phyloP scores from a whole-genome alignment of 2,329 filamentous ascomycete genomes.

The Talaromyces sp. region DNA sequence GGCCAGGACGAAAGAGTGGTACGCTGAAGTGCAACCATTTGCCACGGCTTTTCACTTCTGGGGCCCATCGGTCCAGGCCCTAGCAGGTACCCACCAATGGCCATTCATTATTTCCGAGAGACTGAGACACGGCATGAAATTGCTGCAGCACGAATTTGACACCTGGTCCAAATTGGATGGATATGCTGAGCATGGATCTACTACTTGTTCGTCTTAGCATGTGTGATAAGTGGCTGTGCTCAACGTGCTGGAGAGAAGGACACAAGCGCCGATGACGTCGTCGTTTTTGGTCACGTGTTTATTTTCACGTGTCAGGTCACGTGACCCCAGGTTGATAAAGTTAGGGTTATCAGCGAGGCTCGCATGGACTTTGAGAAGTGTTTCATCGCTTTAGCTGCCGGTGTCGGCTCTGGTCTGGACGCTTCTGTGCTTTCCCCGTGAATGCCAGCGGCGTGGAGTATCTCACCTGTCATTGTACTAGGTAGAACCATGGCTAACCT shows the following conservation, averaged over 20 bases:
- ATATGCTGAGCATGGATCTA: not conserved
- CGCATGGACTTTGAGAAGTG: not conserved
- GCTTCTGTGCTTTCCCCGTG: not conserved
- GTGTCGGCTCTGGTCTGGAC: not conserved
- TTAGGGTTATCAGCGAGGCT: not conserved
- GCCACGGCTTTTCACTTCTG: not conserved
- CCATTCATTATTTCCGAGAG: not conserved
- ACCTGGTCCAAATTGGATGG: not conserved
- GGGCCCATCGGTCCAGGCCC: constrained; percentile 1
- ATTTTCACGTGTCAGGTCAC: not conserved
- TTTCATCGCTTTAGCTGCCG: not conserved
- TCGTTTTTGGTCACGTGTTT: not conserved
- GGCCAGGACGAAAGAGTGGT: not conserved
- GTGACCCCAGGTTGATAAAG: not conserved
- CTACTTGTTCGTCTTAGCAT: not conserved
- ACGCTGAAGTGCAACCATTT: not conserved
- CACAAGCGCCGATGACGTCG: not conserved
- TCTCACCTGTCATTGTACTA: not conserved
- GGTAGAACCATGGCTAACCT: not conserved
- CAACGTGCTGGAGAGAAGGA: not conserved
- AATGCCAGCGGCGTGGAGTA: not conserved
- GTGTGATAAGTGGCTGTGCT: not conserved
- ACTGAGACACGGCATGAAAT: constrained; percentile 7
- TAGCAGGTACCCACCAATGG: constrained; percentile 1
- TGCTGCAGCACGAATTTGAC: not conserved